Evolutionary conservation across 1,139 yeast genomes (phyloP), one percentile per base, ranked within the genome.

Genomic region (Scheffersomyces stambukii): DNA sequence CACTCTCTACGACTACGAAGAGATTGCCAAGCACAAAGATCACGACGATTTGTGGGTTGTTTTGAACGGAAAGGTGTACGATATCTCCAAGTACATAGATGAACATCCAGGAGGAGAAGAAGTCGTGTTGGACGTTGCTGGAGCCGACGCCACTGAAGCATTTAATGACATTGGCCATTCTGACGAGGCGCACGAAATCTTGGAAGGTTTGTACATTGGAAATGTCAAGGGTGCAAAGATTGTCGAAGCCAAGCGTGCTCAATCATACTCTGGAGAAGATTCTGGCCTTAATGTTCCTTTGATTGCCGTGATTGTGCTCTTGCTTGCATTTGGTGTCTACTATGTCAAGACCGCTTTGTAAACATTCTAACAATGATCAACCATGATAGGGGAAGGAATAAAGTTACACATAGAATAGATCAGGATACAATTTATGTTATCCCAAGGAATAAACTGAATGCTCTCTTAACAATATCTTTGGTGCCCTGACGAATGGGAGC

Each of bases 101-200:
- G 97, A 91, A 66, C 99, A 91, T 64, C 74, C 74, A 38, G 99
- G 99, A 67, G 99, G 99, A 53, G 97, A 88, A 60, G 98, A 93
- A 60, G 96, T 91, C 28, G 72, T 91, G 45, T 63, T 82, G 32
- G 98, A 93, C 52, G 75, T 79, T 46, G 97, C 91, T 36, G 98
- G 98, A 43, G 67, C 70, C 34, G 98, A 93, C 57, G 94, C 96
- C 36, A 89, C 98, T 26, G 91, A 80, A 45, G 89, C 95, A 20
- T 91, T 91, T 53, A 88, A 85, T 39, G 98, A 91, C 54, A 89
- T 91, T 51, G 98, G 98, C 23, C 99, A 91, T 62, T 88, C 97
- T 22, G 96, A 89, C 43, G 96, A 89, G 46, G 97, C 98, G 20
- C 77, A 79, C 45, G 93, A 81, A 45, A 70, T 82, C 41, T 69